Evolutionary conservation across 1,284 basidiomycete species (phyloP).

Genomic region (Tylopilus orsonianus): DNA sequence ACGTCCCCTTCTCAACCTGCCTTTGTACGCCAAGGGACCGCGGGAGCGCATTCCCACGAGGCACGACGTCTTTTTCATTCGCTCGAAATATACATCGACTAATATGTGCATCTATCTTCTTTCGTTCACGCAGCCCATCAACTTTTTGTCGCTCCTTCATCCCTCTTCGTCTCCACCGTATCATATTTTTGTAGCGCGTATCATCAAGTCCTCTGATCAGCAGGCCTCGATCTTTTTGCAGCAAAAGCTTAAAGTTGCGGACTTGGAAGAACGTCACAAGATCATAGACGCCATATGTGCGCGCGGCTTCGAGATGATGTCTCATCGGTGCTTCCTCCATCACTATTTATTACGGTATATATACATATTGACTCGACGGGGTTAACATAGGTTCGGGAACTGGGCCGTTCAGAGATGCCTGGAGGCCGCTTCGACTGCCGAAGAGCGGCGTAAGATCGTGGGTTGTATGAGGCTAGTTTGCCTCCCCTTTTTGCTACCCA

Average conservation of each 20-base stretch:
- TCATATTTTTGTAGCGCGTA: slow-evolving; percentile 72
- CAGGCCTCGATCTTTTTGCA: slow-evolving; percentile 86
- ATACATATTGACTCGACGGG: slow-evolving; percentile 12
- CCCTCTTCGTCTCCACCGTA: slow-evolving; percentile 81
- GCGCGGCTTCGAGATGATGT: slow-evolving; percentile 86
- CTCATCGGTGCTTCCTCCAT: slow-evolving; percentile 55
- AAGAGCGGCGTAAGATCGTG: slow-evolving; percentile 77
- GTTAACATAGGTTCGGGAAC: slow-evolving; percentile 66
- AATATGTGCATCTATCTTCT: slow-evolving; percentile 10
- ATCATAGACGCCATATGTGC: slow-evolving; percentile 82
- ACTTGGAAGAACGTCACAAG: slow-evolving; percentile 70
- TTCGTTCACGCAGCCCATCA: slow-evolving; percentile 61
- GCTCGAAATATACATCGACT: slow-evolving; percentile 26
- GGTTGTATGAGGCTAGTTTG: slow-evolving; percentile 70
- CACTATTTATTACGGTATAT: slow-evolving; percentile 1
- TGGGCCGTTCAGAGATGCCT: slow-evolving; percentile 85
- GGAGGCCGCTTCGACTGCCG: slow-evolving; percentile 66
- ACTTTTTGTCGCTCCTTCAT: slow-evolving; percentile 78
- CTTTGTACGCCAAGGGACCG: slow-evolving; percentile 28
- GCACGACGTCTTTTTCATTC: slow-evolving; percentile 24
- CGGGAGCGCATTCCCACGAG: slow-evolving; percentile 39
- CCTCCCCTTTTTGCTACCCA: slow-evolving; percentile 2
- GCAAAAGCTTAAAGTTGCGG: slow-evolving; percentile 83
- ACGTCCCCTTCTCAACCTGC: slow-evolving; percentile 26
- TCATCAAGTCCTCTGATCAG: slow-evolving; percentile 83